Base-by-base conservation (phyloP, 768 basidiomycete species). In the Nevesoporus exiguus region DNA sequence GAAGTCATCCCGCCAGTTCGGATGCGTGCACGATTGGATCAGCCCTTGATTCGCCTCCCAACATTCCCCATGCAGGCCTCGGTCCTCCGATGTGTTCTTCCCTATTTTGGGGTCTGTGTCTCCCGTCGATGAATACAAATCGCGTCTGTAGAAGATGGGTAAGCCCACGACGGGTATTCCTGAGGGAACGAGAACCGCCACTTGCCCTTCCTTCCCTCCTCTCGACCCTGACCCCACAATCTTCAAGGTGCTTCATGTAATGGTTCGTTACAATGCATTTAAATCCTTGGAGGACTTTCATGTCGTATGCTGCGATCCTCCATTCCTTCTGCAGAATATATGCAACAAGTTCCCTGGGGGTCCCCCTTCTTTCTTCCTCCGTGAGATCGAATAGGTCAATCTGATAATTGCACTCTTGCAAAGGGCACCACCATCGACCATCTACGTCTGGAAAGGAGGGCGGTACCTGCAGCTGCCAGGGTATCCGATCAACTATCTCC, bases 371-470 rank as follows among this genome's bases (percentile, higher is more conserved):
- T 44, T 77, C 65, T 24, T 75, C 71, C 14, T 69, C 65, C 5
- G 67, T 67, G 31, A 77, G 67, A 30, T 74, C 54, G 31, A 79
- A 66, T 13, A 86, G 58, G 64, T 85, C 74, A 47, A 85, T 76
- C 0, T 57, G 43, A 54, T 79, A 74, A 6, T 53, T 21, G 65
- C 85, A 86, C 7, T 55, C 62, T 41, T 56, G 61, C 36, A 74
- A 60, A 10, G 77, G 75, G 59, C 85, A 86, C 57, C 68, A 65
- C 85, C 85, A 86, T 21, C 69, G 71, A 55, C 81, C 75, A 27
- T 76, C 68, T 3, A 75, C 75, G 7, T 66, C 65, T 9, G 73
- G 75, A 36, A 83, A 67, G 1, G 58, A 52, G 7, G 83, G 82
- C 0, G 69, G 64, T 9, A 61, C 45, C 34, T 64, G 67, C 45